Conservation (phyloP, 208 protist genomes). For the Cochliopodium minus region DNA sequence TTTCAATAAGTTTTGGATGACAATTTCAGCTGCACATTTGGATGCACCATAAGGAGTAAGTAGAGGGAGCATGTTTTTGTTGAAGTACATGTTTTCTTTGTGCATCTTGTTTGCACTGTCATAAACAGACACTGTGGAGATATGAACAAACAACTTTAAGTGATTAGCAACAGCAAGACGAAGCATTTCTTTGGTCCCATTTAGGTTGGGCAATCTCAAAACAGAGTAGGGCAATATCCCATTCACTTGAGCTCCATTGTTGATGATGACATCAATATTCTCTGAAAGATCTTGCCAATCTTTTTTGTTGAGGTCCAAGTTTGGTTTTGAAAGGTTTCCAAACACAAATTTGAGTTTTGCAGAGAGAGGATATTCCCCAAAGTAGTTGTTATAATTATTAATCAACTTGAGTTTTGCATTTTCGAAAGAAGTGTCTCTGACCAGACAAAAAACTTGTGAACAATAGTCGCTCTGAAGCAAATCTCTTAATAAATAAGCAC, state of each 20-base stretch:
- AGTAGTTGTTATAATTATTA: too few relatives aligned
- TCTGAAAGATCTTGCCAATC: conserved; percentile 14
- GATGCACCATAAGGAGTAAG: too few relatives aligned
- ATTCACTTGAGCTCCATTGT: conserved; percentile 38
- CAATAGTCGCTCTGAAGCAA: background rate
- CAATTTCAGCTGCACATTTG: too few relatives aligned
- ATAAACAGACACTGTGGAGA: conserved; percentile 20
- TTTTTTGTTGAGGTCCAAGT: conserved; percentile 12
- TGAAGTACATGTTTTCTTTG: too few relatives aligned
- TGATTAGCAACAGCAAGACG: conserved; percentile 8
- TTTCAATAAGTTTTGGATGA: too few relatives aligned
- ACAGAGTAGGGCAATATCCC: conserved; percentile 32
- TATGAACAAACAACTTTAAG: conserved; percentile 12
- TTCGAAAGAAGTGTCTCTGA: background rate
- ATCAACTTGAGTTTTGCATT: background rate
- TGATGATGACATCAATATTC: conserved; percentile 28
- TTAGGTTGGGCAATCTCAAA: conserved; percentile 27
- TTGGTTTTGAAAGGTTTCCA: conserved; percentile 22
- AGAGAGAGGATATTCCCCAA: too few relatives aligned
- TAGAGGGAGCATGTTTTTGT: too few relatives aligned
- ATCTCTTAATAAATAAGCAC: background rate
- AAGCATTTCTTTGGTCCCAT: conserved; percentile 27
- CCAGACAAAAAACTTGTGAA: background rate
- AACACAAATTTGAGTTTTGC: conserved; percentile 8
- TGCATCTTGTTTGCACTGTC: too few relatives aligned